These are phyloP conservation scores for Citrus inodora DNA, from an alignment of 345 rosid genomes.

Conservation along the genomic window DNA sequence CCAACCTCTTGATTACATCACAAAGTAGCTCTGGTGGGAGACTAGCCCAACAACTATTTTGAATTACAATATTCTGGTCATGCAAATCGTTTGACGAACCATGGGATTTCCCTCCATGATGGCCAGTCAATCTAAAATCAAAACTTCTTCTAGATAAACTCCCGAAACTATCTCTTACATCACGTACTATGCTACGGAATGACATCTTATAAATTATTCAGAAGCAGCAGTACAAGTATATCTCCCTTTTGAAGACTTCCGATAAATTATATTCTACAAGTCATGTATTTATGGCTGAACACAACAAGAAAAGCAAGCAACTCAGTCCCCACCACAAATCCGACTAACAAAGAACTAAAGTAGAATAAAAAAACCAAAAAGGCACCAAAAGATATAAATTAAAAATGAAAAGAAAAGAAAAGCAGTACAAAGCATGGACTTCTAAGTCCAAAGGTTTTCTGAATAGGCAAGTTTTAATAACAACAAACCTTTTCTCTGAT, in stretches of 20 bases:
- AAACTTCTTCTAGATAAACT: constrained; percentile 68
- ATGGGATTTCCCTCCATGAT: constrained; percentile 55
- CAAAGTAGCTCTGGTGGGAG: constrained; percentile 60
- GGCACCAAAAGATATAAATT: background rate
- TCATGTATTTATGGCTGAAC: constrained; percentile 14
- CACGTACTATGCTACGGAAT: constrained; percentile 65
- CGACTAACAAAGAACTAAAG: background rate
- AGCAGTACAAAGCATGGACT: background rate
- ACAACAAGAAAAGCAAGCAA: constrained; percentile 26
- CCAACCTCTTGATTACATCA: constrained; percentile 62
- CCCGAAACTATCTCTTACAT: constrained; percentile 63
- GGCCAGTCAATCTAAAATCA: constrained; percentile 48
- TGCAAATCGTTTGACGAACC: constrained; percentile 37
- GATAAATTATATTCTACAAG: background rate
- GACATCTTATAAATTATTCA: constrained; percentile 39
- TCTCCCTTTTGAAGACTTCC: background rate
- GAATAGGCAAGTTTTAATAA: constrained; percentile 1
- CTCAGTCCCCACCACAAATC: background rate
- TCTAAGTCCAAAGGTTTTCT: background rate
- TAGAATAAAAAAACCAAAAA: background rate
- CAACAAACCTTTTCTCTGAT: constrained; percentile 3
- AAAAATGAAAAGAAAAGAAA: background rate
- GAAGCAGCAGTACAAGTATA: background rate
- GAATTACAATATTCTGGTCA: constrained; percentile 43
- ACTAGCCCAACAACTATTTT: constrained; percentile 63